Base-by-base conservation (phyloP, 2,329 filamentous ascomycete genomes). In the Aspergillus spinulosporus region DNA sequence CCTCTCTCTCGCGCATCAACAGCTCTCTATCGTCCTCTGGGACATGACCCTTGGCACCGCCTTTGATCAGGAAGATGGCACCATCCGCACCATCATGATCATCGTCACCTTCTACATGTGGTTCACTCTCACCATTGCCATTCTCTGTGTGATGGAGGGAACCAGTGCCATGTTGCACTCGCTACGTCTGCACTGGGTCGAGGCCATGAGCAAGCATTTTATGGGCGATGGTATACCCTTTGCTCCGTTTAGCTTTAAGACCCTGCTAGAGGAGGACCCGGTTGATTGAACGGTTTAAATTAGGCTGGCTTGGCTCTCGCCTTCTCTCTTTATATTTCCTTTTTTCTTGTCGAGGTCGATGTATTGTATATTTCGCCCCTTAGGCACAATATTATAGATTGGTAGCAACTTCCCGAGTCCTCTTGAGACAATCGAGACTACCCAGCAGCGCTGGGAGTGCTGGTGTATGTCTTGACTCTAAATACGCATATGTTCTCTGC, bases 151-250 rank as follows among this genome's bases (percentile, higher is more conserved):
- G 66, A 97, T 97, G 92, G 92, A 97, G 74, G 92, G 92, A 62
- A 96, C 93, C 32, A 93, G 89, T 76, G 92, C 92, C 67, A 97
- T 97, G 92, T 82, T 96, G 78, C 92, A 96, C 78, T 90, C 88
- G 59, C 83, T 97, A 65, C 85, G 92, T 81, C 79, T 97, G 69
- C 92, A 96, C 66, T 97, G 92, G 92, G 92, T 97, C 61, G 93
- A 97, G 76, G 93, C 92, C 14, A 97, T 97, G 86, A 95, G 90
- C 78, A 96, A 96, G 80, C 93, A 96, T 80, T 95, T 95, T 75
- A 87, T 96, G 72, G 94, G 94, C 68, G 89, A 90, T 58, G 92
- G 92, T 52, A 85, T 92, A 74, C 82, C 91, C 1, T 97, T 97
- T 75, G 82, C 87, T 69, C 92, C 92, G 3, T 96, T 97, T 72